A percentile compares a stretch with the other conserved stretches of the same genome.
These are phyloP conservation scores for Raddia guianensis DNA, from an alignment of 176 grass and related monocot genomes.

Conservation along the genomic window DNA sequence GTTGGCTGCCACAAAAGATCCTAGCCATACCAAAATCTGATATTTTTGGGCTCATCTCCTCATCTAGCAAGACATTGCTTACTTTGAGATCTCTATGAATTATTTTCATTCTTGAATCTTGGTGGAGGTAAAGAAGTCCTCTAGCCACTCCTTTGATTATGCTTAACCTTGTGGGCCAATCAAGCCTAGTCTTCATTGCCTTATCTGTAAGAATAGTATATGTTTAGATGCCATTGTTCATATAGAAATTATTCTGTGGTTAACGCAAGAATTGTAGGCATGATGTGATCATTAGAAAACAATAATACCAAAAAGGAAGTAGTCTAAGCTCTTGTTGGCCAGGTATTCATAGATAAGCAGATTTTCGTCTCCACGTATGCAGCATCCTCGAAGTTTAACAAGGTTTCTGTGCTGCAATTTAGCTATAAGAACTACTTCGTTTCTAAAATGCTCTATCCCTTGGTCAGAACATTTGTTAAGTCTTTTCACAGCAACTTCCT, in stretches of 20 bases:
- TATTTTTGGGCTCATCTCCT: slow-evolving; percentile 39
- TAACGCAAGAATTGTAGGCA: background rate
- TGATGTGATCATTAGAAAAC: background rate
- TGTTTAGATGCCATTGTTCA: background rate
- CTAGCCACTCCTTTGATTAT: slow-evolving; percentile 56
- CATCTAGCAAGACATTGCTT: background rate
- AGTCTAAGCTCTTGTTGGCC: slow-evolving; percentile 63
- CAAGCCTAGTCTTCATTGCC: slow-evolving; percentile 8
- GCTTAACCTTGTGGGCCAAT: slow-evolving; percentile 44
- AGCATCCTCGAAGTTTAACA: slow-evolving; percentile 56
- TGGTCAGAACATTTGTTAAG: slow-evolving; percentile 51
- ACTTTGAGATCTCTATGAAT: slow-evolving; percentile 53
- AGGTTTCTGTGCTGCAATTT: slow-evolving; percentile 71
- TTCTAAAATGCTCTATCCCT: slow-evolving; percentile 52
- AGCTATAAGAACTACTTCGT: slow-evolving; percentile 61
- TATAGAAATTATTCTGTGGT: background rate
- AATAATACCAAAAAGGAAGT: slow-evolving; percentile 55
- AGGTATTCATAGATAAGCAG: slow-evolving; percentile 67
- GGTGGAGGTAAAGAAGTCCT: slow-evolving; percentile 65
- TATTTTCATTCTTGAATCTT: slow-evolving; percentile 57
- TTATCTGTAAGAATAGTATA: slow-evolving; percentile 41
- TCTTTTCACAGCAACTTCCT: slow-evolving; percentile 67
- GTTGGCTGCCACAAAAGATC: slow-evolving; percentile 48
- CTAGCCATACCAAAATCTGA: slow-evolving; percentile 66
- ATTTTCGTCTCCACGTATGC: slow-evolving; percentile 53